A percentile compares a stretch with the other conserved stretches of the same genome.
Conservation (phyloP, 2,329 filamentous ascomycete genomes). For the Neocucurbitaria cava region DNA sequence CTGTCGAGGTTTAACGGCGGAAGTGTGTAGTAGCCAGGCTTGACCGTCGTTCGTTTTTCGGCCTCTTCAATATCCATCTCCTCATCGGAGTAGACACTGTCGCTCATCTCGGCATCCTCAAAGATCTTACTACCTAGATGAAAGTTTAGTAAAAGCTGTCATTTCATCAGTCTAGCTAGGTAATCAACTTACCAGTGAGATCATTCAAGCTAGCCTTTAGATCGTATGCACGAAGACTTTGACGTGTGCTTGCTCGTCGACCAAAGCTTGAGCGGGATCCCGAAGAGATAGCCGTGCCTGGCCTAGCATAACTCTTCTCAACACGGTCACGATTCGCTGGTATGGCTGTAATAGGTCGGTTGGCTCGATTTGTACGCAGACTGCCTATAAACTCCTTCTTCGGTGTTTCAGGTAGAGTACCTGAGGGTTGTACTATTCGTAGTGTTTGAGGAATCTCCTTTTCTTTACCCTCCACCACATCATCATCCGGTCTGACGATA, state of each 20-base stretch:
- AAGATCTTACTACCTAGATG: slow-evolving; percentile 28
- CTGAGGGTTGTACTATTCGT: slow-evolving; percentile 17
- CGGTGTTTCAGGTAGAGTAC: slow-evolving; percentile 14
- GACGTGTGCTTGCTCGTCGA: slow-evolving; percentile 22
- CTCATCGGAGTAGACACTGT: slow-evolving; percentile 39
- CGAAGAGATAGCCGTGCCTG: slow-evolving; percentile 18
- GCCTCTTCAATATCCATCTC: slow-evolving; percentile 37
- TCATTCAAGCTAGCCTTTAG: slow-evolving; percentile 35
- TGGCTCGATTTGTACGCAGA: slow-evolving; percentile 28
- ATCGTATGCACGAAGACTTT: slow-evolving; percentile 28
- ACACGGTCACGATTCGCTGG: slow-evolving; percentile 16
- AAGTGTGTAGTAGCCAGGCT: slow-evolving; percentile 26
- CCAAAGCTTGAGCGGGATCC: slow-evolving; percentile 4
- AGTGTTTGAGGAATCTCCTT: slow-evolving; percentile 19
- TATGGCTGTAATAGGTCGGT: slow-evolving; percentile 21
- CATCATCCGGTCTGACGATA: slow-evolving; percentile 25
- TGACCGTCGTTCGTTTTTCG: slow-evolving; percentile 29
- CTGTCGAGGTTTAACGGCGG: slow-evolving; percentile 30
- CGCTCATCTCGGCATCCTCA: slow-evolving; percentile 39
- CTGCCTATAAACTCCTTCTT: slow-evolving; percentile 27
- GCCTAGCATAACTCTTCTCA: slow-evolving; percentile 23
- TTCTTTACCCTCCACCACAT: slow-evolving; percentile 19
- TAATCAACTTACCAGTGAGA: slow-evolving; percentile 14
- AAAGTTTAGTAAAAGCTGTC: neutral
- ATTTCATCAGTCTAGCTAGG: neutral